Evolutionary conservation across 768 basidiomycete genomes (phyloP).

Genomic region (Lactarius hengduanensis): DNA sequence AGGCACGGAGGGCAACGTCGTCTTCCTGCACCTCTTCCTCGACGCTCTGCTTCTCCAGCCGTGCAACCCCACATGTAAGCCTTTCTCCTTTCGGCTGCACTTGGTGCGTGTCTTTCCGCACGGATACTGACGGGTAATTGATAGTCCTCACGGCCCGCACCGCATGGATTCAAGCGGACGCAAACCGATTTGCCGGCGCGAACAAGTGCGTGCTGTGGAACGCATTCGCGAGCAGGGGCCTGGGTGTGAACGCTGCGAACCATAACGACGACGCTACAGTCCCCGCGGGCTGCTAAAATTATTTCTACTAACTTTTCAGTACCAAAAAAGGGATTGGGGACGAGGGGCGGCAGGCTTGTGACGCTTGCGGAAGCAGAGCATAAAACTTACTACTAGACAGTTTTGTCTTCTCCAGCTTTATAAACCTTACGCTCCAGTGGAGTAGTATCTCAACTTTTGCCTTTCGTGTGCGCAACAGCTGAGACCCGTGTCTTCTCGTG

Average conservation of each 20-base stretch:
- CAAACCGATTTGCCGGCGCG: constrained; percentile 45
- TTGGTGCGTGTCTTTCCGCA: not conserved
- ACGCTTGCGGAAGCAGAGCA: too few species aligned
- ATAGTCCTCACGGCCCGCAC: constrained; percentile 47
- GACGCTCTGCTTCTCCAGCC: constrained; percentile 48
- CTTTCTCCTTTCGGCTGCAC: not conserved
- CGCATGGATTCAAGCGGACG: constrained; percentile 53
- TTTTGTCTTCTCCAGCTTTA: too few species aligned
- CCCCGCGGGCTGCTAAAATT: constrained; percentile 34
- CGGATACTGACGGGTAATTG: not conserved
- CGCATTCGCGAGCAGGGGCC: constrained; percentile 51
- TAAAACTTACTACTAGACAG: too few species aligned
- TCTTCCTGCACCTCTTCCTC: constrained; percentile 52
- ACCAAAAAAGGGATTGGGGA: too few species aligned
- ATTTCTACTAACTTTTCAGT: not conserved
- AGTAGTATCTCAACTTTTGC: too few species aligned
- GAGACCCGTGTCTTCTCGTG: too few species aligned
- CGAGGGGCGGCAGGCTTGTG: too few species aligned
- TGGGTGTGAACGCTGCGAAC: constrained; percentile 43
- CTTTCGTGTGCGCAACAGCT: too few species aligned
- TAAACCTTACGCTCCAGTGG: too few species aligned
- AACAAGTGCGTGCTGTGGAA: constrained; percentile 47
- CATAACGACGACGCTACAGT: constrained; percentile 36
- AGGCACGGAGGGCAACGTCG: constrained; percentile 46
- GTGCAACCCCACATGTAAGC: constrained; percentile 50